Conservation (phyloP, 225 moss, liverwort and hornwort genomes). For the Sphagnum contortum region DNA sequence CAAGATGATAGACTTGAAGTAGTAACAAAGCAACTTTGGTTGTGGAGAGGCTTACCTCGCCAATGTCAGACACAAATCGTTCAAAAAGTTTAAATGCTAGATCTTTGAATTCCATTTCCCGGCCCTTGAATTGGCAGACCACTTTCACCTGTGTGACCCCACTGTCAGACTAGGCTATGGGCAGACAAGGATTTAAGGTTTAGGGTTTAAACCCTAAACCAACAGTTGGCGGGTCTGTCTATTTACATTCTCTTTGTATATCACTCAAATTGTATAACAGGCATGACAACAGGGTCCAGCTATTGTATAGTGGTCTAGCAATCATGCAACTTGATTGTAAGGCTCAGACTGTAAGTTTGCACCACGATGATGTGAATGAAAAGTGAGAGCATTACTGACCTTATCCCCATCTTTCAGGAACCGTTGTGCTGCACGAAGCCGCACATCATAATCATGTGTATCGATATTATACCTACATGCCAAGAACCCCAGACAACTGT, state of each 20-base stretch:
- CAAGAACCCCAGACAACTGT: background rate
- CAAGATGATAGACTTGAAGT: no score
- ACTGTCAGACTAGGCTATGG: background rate
- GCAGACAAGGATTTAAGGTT: background rate
- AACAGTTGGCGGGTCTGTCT: no score
- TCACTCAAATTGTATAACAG: no score
- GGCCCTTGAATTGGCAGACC: constrained; percentile 96
- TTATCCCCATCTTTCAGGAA: constrained; percentile 92
- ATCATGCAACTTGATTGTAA: no score
- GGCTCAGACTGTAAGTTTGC: no score
- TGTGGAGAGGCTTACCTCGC: constrained; percentile 32
- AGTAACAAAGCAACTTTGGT: no score
- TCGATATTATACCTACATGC: constrained; percentile 86
- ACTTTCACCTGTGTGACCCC: constrained; percentile 69
- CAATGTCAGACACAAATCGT: constrained; percentile 71
- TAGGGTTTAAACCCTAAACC: no score
- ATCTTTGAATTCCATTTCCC: constrained; percentile 98
- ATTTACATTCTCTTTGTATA: no score
- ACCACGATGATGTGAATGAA: no score
- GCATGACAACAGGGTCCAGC: no score
- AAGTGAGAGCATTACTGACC: constrained; percentile 17
- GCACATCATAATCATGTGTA: constrained; percentile 93
- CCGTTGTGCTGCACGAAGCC: constrained; percentile 75
- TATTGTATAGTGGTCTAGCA: no score
- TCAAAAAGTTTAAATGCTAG: constrained; percentile 86